Evolutionary conservation across 2,329 filamentous ascomycete species (phyloP).

Genomic region (Botrytis cinerea): DNA sequence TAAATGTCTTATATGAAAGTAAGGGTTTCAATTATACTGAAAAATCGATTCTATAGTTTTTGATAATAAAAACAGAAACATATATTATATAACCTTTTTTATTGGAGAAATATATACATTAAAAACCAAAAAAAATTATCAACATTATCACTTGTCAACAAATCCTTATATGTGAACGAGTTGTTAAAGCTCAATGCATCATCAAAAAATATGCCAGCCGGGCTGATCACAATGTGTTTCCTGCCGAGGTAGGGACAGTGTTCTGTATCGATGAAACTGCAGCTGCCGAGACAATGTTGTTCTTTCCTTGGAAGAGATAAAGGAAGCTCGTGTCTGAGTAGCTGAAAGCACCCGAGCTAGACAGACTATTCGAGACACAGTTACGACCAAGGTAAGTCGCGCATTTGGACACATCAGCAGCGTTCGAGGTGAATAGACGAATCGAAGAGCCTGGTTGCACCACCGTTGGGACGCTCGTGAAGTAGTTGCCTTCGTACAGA

Average conservation of each 20-base stretch:
- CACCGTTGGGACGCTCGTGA: neutral
- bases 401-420: neutral
- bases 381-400: neutral
- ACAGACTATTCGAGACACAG: neutral
- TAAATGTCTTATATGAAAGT: too few species aligned
- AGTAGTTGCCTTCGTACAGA: neutral
- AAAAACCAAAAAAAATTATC: too few species aligned
- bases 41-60: too few species aligned
- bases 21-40: too few species aligned
- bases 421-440: neutral
- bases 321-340: neutral
- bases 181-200: neutral
- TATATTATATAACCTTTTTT: too few species aligned
- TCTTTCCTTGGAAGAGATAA: neutral
- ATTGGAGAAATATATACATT: too few species aligned
- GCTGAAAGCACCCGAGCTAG: neutral
- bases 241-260: neutral
- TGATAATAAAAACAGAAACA: too few species aligned
- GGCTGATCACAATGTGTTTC: neutral
- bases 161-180: neutral
- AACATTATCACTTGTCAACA: too few species aligned
- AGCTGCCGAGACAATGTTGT: neutral
- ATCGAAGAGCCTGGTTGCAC: neutral
- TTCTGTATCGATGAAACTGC: neutral
- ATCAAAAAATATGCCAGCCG: neutral